A percentile compares a stretch with the other conserved stretches of the same genome.
Evolutionary conservation across 1,139 yeast species (phyloP).

Genomic region (Candida anutae): DNA sequence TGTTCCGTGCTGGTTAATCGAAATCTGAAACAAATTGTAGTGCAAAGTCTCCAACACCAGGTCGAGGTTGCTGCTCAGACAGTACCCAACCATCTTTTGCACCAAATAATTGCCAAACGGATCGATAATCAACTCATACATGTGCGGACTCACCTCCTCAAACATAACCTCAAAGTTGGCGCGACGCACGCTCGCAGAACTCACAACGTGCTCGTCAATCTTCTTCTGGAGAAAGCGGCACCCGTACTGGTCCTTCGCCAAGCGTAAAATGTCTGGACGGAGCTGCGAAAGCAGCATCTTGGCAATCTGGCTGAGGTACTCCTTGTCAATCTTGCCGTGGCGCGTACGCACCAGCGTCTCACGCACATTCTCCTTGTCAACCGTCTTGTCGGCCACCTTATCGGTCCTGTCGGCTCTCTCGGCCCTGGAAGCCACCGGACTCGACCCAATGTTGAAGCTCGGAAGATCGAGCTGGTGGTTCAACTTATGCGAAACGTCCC

Average conservation of each 20-base stretch:
- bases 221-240: constrained; percentile 42
- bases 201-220: constrained; percentile 31
- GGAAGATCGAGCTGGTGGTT: constrained; percentile 22
- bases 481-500: constrained; percentile 23
- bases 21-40: constrained; percentile 35
- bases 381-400: neutral
- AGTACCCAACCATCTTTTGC: constrained; percentile 23
- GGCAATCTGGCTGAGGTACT: constrained; percentile 29
- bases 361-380: neutral
- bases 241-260: constrained; percentile 42
- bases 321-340: constrained; percentile 29
- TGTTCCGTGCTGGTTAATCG: constrained; percentile 40
- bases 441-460: constrained; percentile 17
- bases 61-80: constrained; percentile 29
- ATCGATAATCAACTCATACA: constrained; percentile 40
- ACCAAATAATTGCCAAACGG: constrained; percentile 23
- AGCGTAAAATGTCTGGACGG: constrained; percentile 25
- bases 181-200: constrained; percentile 22
- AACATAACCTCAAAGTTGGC: constrained; percentile 37
- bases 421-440: neutral
- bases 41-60: constrained; percentile 33
- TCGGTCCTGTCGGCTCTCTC: neutral
- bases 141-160: constrained; percentile 27
- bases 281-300: constrained; percentile 31
- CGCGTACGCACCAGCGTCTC: neutral